Evolutionary conservation across 148 eudicot genomes (phyloP).

Genomic region (Polygonum maritimum): DNA sequence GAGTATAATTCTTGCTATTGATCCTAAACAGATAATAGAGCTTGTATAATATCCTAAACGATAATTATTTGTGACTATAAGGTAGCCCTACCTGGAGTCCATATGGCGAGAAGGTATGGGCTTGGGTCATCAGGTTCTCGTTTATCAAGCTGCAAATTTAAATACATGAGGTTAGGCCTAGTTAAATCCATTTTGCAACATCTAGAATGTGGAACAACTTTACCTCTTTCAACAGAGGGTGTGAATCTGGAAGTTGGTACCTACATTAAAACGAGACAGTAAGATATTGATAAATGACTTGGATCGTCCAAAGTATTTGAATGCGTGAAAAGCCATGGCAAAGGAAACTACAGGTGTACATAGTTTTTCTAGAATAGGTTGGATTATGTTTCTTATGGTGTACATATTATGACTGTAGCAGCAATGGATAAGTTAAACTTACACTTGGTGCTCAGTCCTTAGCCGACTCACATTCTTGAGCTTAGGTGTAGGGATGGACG

Average conservation of each 20-base stretch:
- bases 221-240: conserved; percentile 52
- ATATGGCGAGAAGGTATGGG: conserved; percentile 67
- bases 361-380: background rate
- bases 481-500: conserved; percentile 25
- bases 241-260: conserved; percentile 63
- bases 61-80: background rate
- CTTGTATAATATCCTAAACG: background rate
- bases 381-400: background rate
- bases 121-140: conserved; percentile 78
- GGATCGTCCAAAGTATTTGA: background rate
- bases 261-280: conserved; percentile 29
- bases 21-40: background rate
- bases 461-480: conserved; percentile 21
- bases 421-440: conserved; percentile 16
- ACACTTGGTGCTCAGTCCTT: conserved; percentile 44
- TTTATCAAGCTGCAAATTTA: conserved; percentile 36
- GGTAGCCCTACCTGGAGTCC: conserved; percentile 55
- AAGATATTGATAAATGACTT: background rate
- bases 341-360: background rate
- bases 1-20: background rate
- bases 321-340: background rate
- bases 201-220: conserved; percentile 17
- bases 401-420: background rate
- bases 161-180: background rate
- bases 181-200: background rate